These are phyloP conservation scores for Ophiostoma tasmaniense DNA, from an alignment of 2,329 filamentous ascomycete species.

Conservation along the genomic window DNA sequence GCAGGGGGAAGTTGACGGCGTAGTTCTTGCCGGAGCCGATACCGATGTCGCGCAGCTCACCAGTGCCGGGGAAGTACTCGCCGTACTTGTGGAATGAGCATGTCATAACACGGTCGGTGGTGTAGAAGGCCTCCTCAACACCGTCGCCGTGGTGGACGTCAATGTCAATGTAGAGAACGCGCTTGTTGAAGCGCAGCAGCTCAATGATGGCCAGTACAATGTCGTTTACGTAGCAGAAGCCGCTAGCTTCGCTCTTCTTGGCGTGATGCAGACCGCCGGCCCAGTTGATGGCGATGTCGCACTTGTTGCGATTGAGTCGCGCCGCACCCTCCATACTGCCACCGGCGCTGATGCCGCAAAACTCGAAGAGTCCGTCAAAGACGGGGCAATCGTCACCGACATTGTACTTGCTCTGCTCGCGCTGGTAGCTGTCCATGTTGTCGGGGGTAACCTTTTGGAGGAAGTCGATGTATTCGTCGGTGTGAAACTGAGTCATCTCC, in stretches of 20 bases:
- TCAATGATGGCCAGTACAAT: constrained; percentile 95
- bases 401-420: constrained; percentile 89
- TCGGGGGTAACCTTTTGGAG: constrained; percentile 92
- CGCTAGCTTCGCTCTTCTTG: constrained; percentile 91
- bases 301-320: constrained; percentile 81
- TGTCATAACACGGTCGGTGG: constrained; percentile 76
- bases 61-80: constrained; percentile 90
- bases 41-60: constrained; percentile 76
- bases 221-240: constrained; percentile 98
- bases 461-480: constrained; percentile 91
- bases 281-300: constrained; percentile 98
- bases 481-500: constrained; percentile 91
- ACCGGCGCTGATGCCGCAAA: constrained; percentile 88
- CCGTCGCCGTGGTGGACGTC: constrained; percentile 82
- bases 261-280: constrained; percentile 94
- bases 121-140: constrained; percentile 79
- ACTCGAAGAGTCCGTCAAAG: constrained; percentile 95
- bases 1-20: constrained; percentile 81
- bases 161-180: constrained; percentile 94
- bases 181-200: constrained; percentile 78
- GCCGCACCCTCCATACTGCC: constrained; percentile 90
- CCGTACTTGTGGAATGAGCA: constrained; percentile 97
- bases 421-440: constrained; percentile 90
- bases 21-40: constrained; percentile 85
- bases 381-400: constrained; percentile 96